Conservation (phyloP, 1,139 yeast genomes). For the Diutina rugosa region DNA sequence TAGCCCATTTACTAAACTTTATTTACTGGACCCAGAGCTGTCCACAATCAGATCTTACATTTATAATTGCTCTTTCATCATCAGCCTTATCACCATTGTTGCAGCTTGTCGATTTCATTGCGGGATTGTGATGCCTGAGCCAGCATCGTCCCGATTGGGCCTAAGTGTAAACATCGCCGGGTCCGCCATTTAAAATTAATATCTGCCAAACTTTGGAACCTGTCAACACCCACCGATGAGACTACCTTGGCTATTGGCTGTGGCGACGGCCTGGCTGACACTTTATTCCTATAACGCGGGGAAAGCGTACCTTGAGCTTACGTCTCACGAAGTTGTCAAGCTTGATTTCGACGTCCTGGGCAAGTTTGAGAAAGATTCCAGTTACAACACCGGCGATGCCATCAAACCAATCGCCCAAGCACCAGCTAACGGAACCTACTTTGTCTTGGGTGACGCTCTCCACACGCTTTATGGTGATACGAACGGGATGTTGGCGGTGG, state of each 20-base stretch:
- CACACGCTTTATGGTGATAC: constrained; percentile 23
- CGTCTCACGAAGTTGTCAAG: constrained; percentile 22
- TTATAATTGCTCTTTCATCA: too few relatives aligned
- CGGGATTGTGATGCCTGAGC: too few relatives aligned
- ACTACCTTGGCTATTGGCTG: background rate
- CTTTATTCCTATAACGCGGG: constrained; percentile 24
- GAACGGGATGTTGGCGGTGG: constrained; percentile 13
- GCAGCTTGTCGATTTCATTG: too few relatives aligned
- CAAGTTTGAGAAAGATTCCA: constrained; percentile 1
- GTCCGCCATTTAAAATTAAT: too few relatives aligned
- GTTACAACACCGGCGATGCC: constrained; percentile 6
- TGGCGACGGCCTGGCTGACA: constrained; percentile 17
- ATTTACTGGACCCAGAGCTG: too few relatives aligned
- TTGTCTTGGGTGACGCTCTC: constrained; percentile 16
- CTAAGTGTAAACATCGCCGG: too few relatives aligned
- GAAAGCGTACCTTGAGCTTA: constrained; percentile 21
- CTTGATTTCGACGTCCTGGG: constrained; percentile 25
- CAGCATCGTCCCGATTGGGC: too few relatives aligned
- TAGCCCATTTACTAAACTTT: too few relatives aligned
- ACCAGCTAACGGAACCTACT: constrained; percentile 20
- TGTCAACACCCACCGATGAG: too few relatives aligned
- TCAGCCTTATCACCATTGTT: too few relatives aligned
- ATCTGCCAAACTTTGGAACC: too few relatives aligned
- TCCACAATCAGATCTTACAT: too few relatives aligned
- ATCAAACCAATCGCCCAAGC: constrained; percentile 10